Percentiles rank a stretch among this genome's conserved stretches.
These are phyloP conservation scores for Perkinsus chesapeaki DNA, from an alignment of 169 alveolate species.

Conservation along the genomic window DNA sequence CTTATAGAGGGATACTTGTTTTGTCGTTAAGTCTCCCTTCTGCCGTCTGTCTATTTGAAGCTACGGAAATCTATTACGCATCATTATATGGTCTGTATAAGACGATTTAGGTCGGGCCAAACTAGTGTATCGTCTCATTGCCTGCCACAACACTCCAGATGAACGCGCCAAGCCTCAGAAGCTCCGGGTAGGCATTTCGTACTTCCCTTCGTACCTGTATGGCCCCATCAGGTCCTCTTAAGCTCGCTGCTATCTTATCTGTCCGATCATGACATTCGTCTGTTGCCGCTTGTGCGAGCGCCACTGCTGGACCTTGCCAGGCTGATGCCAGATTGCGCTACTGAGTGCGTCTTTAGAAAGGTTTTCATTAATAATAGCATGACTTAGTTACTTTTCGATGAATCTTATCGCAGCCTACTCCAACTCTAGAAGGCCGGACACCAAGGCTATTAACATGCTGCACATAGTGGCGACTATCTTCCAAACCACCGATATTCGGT, in stretches of 20 bases:
- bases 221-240: not conserved
- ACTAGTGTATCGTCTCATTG: not conserved
- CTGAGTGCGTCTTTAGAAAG: not conserved
- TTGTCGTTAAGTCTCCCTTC: too few species aligned
- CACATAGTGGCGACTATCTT: not conserved
- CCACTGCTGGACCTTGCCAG: not conserved
- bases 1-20: too few species aligned
- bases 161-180: not conserved
- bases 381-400: not conserved
- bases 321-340: not conserved
- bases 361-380: not conserved
- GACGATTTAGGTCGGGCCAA: not conserved
- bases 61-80: not conserved
- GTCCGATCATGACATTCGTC: not conserved
- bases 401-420: not conserved
- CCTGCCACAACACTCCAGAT: slow-evolving; percentile 1
- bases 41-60: not conserved
- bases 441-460: not conserved
- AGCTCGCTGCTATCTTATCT: not conserved
- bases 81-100: too few species aligned
- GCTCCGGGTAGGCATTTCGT: not conserved
- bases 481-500: not conserved
- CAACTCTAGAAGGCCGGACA: not conserved
- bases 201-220: not conserved
- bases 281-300: not conserved